These are phyloP conservation scores for Penicillium hesseltinei DNA, from an alignment of 2,329 filamentous ascomycete genomes.

Conservation along the genomic window DNA sequence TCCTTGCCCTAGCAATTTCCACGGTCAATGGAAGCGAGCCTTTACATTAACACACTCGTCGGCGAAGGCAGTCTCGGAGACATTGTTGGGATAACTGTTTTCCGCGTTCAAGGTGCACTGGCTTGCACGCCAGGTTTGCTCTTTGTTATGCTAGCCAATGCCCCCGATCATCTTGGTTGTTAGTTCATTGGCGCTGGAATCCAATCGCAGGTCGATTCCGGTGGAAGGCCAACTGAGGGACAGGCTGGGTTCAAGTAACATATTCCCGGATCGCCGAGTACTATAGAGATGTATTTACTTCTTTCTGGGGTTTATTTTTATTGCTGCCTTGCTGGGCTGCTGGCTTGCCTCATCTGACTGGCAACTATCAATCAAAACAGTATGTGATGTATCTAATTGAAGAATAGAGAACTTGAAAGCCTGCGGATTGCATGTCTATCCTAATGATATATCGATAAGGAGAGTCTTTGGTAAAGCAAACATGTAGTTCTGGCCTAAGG, in stretches of 20 bases:
- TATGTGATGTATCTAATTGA: background rate
- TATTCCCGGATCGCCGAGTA: background rate
- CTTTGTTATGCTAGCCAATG: background rate
- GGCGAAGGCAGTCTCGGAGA: background rate
- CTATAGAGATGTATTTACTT: background rate
- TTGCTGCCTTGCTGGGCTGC: background rate
- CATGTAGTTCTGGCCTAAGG: background rate
- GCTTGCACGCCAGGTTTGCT: background rate
- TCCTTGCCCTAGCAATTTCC: background rate
- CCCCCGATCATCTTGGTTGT: background rate
- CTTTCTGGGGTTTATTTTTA: background rate
- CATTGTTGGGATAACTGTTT: background rate
- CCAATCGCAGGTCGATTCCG: background rate
- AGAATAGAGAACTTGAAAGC: background rate
- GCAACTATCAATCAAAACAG: background rate
- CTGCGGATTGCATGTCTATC: too few species aligned
- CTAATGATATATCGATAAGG: background rate
- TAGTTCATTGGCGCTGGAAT: background rate
- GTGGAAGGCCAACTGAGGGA: background rate
- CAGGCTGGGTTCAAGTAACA: background rate
- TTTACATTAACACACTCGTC: too few species aligned
- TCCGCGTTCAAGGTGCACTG: background rate
- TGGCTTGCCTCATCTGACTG: background rate
- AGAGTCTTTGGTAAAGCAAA: background rate
- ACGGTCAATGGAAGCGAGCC: background rate